These are phyloP conservation scores for Saturnispora gosingensis DNA, from an alignment of 805 yeast genomes.

Conservation along the genomic window DNA sequence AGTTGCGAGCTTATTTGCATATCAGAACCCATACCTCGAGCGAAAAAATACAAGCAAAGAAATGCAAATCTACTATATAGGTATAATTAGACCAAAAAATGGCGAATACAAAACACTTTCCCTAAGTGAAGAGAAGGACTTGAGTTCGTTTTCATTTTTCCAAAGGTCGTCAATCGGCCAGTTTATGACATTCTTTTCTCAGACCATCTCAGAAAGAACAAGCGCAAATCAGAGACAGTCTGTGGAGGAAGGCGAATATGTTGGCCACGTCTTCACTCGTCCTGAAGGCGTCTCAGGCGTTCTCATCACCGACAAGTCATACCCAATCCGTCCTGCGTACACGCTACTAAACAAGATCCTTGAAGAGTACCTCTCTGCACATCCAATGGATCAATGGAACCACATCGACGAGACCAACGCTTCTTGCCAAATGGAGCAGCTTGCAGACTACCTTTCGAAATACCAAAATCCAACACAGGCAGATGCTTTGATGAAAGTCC, in stretches of 20 bases:
- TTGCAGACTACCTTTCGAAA: conserved; percentile 63
- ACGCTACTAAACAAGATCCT: conserved; percentile 81
- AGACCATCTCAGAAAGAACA: conserved; percentile 85
- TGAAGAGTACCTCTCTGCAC: conserved; percentile 81
- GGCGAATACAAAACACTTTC: conserved; percentile 54
- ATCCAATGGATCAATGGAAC: conserved; percentile 68
- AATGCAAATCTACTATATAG: conserved; percentile 91
- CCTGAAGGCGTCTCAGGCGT: conserved; percentile 90
- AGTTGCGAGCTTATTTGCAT: no score
- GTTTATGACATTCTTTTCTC: conserved; percentile 90
- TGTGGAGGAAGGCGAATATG: conserved; percentile 83
- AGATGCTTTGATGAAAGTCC: conserved; percentile 93
- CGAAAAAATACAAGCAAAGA: background rate
- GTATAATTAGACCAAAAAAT: conserved; percentile 56
- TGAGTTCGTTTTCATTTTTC: conserved; percentile 81
- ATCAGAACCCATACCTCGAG: background rate
- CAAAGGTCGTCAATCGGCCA: conserved; percentile 70
- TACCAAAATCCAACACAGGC: conserved; percentile 98
- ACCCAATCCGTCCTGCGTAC: conserved; percentile 95
- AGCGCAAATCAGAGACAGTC: conserved; percentile 84
- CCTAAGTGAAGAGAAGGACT: conserved; percentile 70
- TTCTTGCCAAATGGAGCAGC: conserved; percentile 43
- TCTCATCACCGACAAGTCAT: conserved; percentile 85
- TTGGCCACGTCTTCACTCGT: conserved; percentile 87
- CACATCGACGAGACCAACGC: conserved; percentile 36